Evolutionary conservation across 768 basidiomycete species (phyloP).

Genomic region (Phaeotremella skinneri): DNA sequence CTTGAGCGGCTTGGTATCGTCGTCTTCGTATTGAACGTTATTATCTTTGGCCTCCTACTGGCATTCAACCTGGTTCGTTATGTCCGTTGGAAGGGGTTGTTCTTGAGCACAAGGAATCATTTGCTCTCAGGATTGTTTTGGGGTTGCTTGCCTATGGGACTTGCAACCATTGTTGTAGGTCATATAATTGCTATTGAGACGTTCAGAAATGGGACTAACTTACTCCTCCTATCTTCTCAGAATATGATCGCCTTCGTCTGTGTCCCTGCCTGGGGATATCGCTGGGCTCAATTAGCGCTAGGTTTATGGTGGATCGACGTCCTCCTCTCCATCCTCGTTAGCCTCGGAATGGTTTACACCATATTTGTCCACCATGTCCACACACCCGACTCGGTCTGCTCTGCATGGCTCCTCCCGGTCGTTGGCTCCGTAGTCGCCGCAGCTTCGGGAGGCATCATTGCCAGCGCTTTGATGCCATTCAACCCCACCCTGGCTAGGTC

Average conservation of each 20-base stretch:
- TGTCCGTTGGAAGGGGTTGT: constrained; percentile 41
- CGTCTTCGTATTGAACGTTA: constrained; percentile 45
- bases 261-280: constrained; percentile 34
- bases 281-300: constrained; percentile 54
- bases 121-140: constrained; percentile 41
- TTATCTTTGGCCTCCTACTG: constrained; percentile 35
- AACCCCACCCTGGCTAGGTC: constrained; percentile 59
- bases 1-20: constrained; percentile 32
- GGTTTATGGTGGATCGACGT: constrained; percentile 69
- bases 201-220: background rate
- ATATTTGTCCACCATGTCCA: constrained; percentile 63
- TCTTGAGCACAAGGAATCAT: constrained; percentile 31
- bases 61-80: constrained; percentile 38
- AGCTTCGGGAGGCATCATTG: constrained; percentile 65
- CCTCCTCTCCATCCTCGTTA: constrained; percentile 60
- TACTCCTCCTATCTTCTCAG: constrained; percentile 12
- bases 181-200: background rate
- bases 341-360: constrained; percentile 63
- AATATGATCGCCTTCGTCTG: constrained; percentile 48
- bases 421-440: constrained; percentile 70
- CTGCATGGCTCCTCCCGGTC: constrained; percentile 72
- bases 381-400: constrained; percentile 59
- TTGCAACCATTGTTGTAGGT: constrained; percentile 47
- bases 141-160: constrained; percentile 49
- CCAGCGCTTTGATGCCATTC: constrained; percentile 56